Evolutionary conservation across 139 green algal genomes (phyloP).

Genomic region (Auxenochlorella protothecoides): DNA sequence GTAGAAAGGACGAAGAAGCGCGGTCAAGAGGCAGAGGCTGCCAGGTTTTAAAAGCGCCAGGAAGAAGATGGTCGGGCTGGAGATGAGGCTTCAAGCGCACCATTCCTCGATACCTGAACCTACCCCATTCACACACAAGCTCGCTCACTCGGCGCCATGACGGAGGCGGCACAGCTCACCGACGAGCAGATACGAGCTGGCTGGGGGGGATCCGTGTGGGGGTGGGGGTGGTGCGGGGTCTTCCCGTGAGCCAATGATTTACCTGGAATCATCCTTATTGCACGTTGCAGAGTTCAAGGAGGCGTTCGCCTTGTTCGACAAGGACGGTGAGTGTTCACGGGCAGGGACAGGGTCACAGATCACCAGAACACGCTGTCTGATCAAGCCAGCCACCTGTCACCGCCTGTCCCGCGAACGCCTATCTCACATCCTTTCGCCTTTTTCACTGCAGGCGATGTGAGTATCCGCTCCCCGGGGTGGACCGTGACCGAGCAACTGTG

Average conservation of each 20-base stretch:
- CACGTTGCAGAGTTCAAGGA: conserved; percentile 75
- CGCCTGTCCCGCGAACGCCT: no score
- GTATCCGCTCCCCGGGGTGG: background rate
- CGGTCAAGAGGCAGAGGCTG: no score
- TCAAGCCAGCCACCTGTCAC: no score
- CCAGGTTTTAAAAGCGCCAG: no score
- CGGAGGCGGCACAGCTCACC: conserved; percentile 4
- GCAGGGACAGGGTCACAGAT: no score
- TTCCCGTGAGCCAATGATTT: background rate
- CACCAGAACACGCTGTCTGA: no score
- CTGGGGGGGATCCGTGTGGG: background rate
- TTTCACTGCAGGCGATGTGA: conserved; percentile 19
- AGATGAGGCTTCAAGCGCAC: background rate
- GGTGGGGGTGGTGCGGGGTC: background rate
- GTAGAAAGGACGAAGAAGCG: no score
- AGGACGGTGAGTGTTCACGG: conserved; percentile 41
- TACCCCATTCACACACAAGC: background rate
- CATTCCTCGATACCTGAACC: background rate
- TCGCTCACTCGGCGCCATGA: background rate
- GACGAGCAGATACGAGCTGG: conserved; percentile 8
- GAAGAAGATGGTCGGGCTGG: background rate
- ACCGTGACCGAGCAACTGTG: background rate
- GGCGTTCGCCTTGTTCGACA: conserved; percentile 67
- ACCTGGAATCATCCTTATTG: conserved; percentile 16
- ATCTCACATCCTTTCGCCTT: background rate